Percentiles rank a stretch among this genome's conserved stretches.
Conservation (phyloP, 2,329 filamentous ascomycete genomes). For the Alternaria solani region DNA sequence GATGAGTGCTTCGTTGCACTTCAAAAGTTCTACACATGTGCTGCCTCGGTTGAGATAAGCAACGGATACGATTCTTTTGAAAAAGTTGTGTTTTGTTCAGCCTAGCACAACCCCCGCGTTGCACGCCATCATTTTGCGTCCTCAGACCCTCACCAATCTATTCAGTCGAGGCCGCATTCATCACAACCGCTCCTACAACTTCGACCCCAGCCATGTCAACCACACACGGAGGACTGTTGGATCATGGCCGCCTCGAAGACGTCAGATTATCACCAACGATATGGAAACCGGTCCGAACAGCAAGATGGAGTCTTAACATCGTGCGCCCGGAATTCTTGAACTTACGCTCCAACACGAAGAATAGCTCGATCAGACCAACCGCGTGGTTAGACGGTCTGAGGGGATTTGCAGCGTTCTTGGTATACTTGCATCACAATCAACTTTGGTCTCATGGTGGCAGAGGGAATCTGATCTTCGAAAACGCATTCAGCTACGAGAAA, state of each 20-base stretch:
- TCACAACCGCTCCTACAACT: neutral
- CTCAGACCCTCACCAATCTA: neutral
- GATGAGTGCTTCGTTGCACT: neutral
- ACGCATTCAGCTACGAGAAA: slow-evolving; percentile 41
- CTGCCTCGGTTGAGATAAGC: slow-evolving; percentile 1
- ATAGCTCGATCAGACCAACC: slow-evolving; percentile 34
- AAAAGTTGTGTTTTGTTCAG: neutral
- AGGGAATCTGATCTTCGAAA: slow-evolving; percentile 57
- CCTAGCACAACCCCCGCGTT: neutral
- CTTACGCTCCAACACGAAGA: slow-evolving; percentile 30
- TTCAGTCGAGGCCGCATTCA: neutral
- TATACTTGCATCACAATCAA: slow-evolving; percentile 67
- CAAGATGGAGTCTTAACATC: slow-evolving; percentile 42
- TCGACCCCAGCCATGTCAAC: slow-evolving; percentile 33
- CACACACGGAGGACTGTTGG: slow-evolving; percentile 40
- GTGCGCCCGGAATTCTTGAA: slow-evolving; percentile 44
- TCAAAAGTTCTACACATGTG: neutral
- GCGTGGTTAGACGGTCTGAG: slow-evolving; percentile 67
- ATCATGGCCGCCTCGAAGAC: slow-evolving; percentile 37
- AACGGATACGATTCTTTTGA: neutral
- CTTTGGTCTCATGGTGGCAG: slow-evolving; percentile 56
- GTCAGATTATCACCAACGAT: slow-evolving; percentile 29
- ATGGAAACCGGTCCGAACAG: slow-evolving; percentile 39
- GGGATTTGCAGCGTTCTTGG: slow-evolving; percentile 71
- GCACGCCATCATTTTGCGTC: neutral